These are phyloP conservation scores for Phytophthora podocarpi DNA, from an alignment of 352 stramenopile species.

Conservation along the genomic window DNA sequence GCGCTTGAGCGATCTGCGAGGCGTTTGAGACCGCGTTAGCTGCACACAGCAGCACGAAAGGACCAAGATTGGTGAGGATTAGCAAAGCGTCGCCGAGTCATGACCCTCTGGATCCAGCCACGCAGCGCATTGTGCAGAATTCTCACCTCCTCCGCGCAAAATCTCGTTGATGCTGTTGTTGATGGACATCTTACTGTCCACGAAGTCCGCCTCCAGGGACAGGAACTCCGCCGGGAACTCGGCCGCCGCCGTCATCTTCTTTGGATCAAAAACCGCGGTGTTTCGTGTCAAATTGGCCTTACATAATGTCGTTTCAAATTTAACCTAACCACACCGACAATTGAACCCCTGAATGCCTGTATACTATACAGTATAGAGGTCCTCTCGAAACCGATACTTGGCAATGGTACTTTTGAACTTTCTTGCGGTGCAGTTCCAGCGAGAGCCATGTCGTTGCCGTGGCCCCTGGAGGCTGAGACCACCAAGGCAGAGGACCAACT, in stretches of 20 bases:
- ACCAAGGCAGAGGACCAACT: slow-evolving; percentile 48
- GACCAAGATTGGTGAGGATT: slow-evolving; percentile 2
- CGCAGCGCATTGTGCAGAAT: background rate
- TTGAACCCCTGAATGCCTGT: too few relatives aligned
- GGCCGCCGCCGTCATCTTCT: slow-evolving; percentile 28
- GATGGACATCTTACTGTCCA: slow-evolving; percentile 83
- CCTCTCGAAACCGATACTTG: too few relatives aligned
- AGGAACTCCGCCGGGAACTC: slow-evolving; percentile 64
- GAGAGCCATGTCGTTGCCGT: too few relatives aligned
- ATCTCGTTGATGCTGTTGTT: slow-evolving; percentile 82
- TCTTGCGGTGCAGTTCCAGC: too few relatives aligned
- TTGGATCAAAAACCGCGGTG: too few relatives aligned
- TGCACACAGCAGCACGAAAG: too few relatives aligned
- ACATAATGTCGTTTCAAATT: background rate
- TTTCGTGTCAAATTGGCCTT: background rate
- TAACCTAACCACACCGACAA: too few relatives aligned
- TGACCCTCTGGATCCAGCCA: background rate
- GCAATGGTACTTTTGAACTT: too few relatives aligned
- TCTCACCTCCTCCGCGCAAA: slow-evolving; percentile 48
- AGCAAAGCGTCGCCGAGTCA: slow-evolving; percentile 19
- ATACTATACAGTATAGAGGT: background rate
- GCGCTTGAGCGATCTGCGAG: slow-evolving; percentile 61
- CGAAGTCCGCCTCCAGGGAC: slow-evolving; percentile 79
- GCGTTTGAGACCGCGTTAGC: slow-evolving; percentile 42
- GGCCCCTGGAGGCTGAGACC: slow-evolving; percentile 21